Conservation (phyloP, 345 rosid genomes). For the Ricinus communis region DNA sequence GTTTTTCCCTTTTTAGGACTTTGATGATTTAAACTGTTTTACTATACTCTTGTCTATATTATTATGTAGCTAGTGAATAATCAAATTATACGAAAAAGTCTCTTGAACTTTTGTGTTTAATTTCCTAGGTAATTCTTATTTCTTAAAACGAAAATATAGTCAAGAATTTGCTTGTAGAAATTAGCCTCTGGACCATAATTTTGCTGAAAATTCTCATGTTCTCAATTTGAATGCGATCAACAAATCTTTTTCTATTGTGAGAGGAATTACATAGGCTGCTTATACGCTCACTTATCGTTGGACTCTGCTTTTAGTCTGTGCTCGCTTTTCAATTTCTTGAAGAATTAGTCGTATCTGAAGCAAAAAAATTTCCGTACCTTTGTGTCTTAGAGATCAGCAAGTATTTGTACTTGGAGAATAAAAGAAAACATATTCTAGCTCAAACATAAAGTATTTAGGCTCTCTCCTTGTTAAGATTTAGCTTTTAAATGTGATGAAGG, state of each 20-base stretch:
- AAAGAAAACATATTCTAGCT: not conserved
- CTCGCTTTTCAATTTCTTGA: not conserved
- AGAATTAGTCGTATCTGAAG: not conserved
- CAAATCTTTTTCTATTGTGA: not conserved
- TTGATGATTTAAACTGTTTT: conserved; percentile 31
- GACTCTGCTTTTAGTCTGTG: not conserved
- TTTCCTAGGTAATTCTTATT: not conserved
- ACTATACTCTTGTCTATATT: conserved; percentile 8
- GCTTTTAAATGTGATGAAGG: conserved; percentile 63
- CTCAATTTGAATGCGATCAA: not conserved
- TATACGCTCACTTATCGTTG: too few species aligned
- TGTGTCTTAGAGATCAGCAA: not conserved
- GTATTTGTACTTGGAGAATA: not conserved
- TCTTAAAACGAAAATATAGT: not conserved
- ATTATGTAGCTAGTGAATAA: not conserved
- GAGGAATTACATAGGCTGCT: not conserved
- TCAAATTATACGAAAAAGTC: not conserved
- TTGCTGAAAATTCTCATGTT: not conserved
- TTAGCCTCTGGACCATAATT: not conserved
- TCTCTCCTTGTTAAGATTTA: conserved; percentile 33
- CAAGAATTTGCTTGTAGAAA: not conserved
- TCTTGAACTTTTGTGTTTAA: not conserved
- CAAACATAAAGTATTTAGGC: conserved; percentile 12
- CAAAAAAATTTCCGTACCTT: not conserved
- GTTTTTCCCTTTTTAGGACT: conserved; percentile 32